Percentiles rank a stretch among this genome's conserved stretches.
Evolutionary conservation across 2,329 filamentous ascomycete species (phyloP).

Genomic region (Periconia sp.): DNA sequence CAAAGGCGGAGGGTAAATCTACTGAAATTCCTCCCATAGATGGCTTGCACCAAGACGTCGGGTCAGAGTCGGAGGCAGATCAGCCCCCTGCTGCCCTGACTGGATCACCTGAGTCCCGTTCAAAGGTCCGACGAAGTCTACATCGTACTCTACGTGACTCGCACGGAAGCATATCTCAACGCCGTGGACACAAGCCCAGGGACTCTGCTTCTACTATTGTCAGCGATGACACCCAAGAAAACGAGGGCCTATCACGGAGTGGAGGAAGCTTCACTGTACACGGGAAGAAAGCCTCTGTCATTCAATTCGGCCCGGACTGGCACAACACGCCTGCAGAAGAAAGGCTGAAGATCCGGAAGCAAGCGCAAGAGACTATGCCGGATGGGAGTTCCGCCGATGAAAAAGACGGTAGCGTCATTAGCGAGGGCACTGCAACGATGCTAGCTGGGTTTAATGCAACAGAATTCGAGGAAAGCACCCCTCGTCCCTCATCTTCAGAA

Average conservation of each 20-base stretch:
- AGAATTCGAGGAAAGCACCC: slow-evolving; percentile 26
- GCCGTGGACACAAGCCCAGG: slow-evolving; percentile 73
- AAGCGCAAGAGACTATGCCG: slow-evolving; percentile 39
- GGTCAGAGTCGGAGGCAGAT: slow-evolving; percentile 40
- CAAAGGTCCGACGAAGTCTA: slow-evolving; percentile 80
- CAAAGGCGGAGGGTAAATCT: slow-evolving; percentile 26
- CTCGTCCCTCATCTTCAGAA: slow-evolving; percentile 30
- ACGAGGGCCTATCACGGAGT: slow-evolving; percentile 75
- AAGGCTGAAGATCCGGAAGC: slow-evolving; percentile 45
- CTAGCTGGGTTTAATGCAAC: slow-evolving; percentile 23
- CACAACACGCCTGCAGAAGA: slow-evolving; percentile 61
- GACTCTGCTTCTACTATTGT: slow-evolving; percentile 70
- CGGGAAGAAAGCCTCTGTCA: slow-evolving; percentile 95
- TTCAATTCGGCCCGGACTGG: slow-evolving; percentile 94
- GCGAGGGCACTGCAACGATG: slow-evolving; percentile 27
- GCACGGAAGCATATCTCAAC: slow-evolving; percentile 66
- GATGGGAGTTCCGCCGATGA: slow-evolving; percentile 34
- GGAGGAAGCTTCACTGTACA: slow-evolving; percentile 94
- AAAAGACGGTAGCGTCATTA: slow-evolving; percentile 31
- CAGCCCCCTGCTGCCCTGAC: slow-evolving; percentile 29
- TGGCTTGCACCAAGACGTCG: slow-evolving; percentile 28
- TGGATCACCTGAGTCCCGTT: slow-evolving; percentile 61
- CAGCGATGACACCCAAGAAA: slow-evolving; percentile 56
- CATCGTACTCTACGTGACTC: slow-evolving; percentile 89
- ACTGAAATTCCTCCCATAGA: slow-evolving; percentile 30